A percentile compares a stretch with the other conserved stretches of the same genome.
Conservation (phyloP, 176 grass and related monocot genomes). For the Puya raimondii region DNA sequence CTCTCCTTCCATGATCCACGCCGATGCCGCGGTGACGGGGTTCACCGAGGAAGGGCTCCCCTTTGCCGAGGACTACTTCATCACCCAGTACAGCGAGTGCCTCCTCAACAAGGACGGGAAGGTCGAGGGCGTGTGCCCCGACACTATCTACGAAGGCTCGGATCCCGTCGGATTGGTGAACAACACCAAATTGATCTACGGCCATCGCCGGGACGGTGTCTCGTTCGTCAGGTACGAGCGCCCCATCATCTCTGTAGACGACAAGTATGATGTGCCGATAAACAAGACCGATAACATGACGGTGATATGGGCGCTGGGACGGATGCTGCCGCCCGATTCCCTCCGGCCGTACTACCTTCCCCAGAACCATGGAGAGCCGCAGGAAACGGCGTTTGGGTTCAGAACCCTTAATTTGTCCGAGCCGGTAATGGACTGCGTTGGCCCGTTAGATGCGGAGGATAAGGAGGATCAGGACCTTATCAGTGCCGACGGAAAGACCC, state of each 20-base stretch:
- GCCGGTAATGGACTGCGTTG: constrained; percentile 30
- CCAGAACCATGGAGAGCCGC: constrained; percentile 42
- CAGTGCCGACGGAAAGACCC: constrained; percentile 66
- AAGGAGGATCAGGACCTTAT: constrained; percentile 87
- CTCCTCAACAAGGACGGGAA: constrained; percentile 38
- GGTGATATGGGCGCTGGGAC: constrained; percentile 74
- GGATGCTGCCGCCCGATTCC: constrained; percentile 64
- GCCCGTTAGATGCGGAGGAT: constrained; percentile 76
- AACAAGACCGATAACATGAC: constrained; percentile 49
- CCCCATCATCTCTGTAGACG: constrained; percentile 41
- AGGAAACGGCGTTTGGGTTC: constrained; percentile 43
- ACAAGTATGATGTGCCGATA: constrained; percentile 57
- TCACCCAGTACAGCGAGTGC: constrained; percentile 62
- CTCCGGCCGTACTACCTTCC: constrained; percentile 83
- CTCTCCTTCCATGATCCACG: constrained; percentile 47
- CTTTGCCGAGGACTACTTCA: constrained; percentile 82
- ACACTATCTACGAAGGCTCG: constrained; percentile 56
- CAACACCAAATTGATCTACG: constrained; percentile 65
- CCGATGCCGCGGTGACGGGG: constrained; percentile 57
- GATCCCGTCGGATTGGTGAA: constrained; percentile 34
- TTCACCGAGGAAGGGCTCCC: constrained; percentile 82
- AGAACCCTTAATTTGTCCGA: constrained; percentile 47
- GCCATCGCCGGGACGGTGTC: constrained; percentile 75
- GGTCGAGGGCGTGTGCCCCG: constrained; percentile 76
- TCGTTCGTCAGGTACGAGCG: constrained; percentile 69